Base-by-base conservation (phyloP, 2,329 filamentous ascomycete species). In the Pyrenochaeta sp. region DNA sequence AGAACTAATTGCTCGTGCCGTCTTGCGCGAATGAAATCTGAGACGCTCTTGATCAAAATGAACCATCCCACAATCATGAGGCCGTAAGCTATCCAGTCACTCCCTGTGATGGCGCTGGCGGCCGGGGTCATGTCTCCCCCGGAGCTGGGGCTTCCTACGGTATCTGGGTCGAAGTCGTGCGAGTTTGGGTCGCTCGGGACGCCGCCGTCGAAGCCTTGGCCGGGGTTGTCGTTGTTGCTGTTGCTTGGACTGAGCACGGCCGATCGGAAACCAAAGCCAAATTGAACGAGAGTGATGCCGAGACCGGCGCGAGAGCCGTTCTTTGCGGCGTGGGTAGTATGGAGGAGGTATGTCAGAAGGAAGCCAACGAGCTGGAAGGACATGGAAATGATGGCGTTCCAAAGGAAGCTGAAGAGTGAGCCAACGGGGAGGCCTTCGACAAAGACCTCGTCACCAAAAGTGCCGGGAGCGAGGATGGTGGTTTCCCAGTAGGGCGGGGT, bases 401-500 rank as follows among this genome's bases (percentile, higher is more conserved):
- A 95, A 58, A 93, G 77, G 63, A 95, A 95, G 49, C 85, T 88
- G 75, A 95, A 95, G 50, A 94, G 77, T 35, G 89, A 91, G 53
- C 90, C 90, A 39, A 95, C 94, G 3, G 95, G 91, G 66, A 99
- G 87, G 61, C 94, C 94, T 68, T 99, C 94, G 44, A 99, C 89
- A 65, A 94, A 99, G 34, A 99, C 93, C 71, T 99, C 94, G 67
- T 97, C 92, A 26, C 86, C 84, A n/a, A 88, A 89, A 55, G 94
- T 84, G 41, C 93, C 94, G 1, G 94, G 94, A 0, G 92, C 93
- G 37, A 99, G 82, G 55, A 99, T 96, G 0, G 94, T 97, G 5
- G 94, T 99, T 77, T 99, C 94, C 94, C 94, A 99, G 74, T 99
- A 99, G 0, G 94, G 94, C 1, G 94, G 94, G 34, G 94, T 94